phyloP scores from a whole-genome alignment of 2,329 filamentous ascomycete species.

The Cladosporium sp. region DNA sequence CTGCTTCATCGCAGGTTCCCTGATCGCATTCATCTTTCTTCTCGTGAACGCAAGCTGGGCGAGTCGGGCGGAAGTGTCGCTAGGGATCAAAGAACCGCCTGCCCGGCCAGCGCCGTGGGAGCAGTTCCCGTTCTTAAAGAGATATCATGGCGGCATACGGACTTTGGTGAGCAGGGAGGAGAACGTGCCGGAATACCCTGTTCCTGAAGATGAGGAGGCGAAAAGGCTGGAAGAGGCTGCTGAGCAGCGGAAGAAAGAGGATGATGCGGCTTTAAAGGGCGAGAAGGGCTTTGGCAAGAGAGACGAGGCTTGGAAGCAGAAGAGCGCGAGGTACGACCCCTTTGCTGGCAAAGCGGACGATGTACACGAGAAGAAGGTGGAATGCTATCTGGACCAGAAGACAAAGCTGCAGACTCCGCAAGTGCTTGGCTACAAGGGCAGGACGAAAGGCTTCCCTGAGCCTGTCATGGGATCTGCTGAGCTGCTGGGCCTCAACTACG shows the following conservation, averaged over 20 bases:
- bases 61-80: slow-evolving; percentile 50
- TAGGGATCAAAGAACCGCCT: slow-evolving; percentile 49
- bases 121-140: slow-evolving; percentile 74
- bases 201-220: slow-evolving; percentile 55
- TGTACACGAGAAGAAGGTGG: slow-evolving; percentile 53
- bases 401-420: slow-evolving; percentile 63
- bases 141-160: slow-evolving; percentile 86
- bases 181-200: slow-evolving; percentile 79
- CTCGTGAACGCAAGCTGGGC: slow-evolving; percentile 52
- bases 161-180: slow-evolving; percentile 61
- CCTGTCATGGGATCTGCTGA: slow-evolving; percentile 84
- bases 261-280: slow-evolving; percentile 34
- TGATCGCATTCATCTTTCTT: slow-evolving; percentile 72
- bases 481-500: slow-evolving; percentile 69
- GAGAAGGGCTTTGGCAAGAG: slow-evolving; percentile 30
- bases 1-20: slow-evolving; percentile 61
- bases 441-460: slow-evolving; percentile 79
- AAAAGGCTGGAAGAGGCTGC: slow-evolving; percentile 34
- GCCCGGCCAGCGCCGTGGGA: slow-evolving; percentile 74
- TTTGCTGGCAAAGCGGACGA: slow-evolving; percentile 50
- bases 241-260: slow-evolving; percentile 32
- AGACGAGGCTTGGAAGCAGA: slow-evolving; percentile 14
- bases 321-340: slow-evolving; percentile 54
- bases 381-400: slow-evolving; percentile 74
- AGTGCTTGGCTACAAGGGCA: slow-evolving; percentile 70